Evolutionary conservation across 23 red algal species (phyloP).

Genomic region (Gracilaria gracilis): DNA sequence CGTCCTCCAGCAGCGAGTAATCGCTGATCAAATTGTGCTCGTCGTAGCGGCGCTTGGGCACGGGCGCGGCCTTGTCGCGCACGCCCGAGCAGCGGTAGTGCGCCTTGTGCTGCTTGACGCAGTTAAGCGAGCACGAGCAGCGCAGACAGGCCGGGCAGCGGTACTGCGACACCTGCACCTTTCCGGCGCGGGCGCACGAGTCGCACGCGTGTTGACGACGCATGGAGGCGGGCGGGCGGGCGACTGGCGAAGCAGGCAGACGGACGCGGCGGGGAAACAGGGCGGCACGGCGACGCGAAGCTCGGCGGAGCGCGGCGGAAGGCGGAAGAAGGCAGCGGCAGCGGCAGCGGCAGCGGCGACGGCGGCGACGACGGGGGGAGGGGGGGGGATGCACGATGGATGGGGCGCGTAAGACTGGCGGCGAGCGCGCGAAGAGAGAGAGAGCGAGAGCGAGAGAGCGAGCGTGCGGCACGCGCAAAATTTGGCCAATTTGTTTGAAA

Average conservation of each 20-base stretch:
- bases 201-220: conserved; percentile 44
- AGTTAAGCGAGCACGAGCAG: conserved; percentile 56
- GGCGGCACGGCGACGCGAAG: too few species aligned
- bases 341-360: too few species aligned
- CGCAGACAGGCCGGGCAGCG: conserved; percentile 50
- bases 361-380: too few species aligned
- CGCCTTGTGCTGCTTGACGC: conserved; percentile 66
- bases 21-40: conserved; percentile 61
- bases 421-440: too few species aligned
- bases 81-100: conserved; percentile 62
- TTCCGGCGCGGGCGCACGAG: conserved; percentile 36
- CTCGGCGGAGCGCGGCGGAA: too few species aligned
- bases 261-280: too few species aligned
- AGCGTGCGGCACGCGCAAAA: background rate
- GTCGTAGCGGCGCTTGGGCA: conserved; percentile 28
- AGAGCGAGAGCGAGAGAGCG: background rate
- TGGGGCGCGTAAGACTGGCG: too few species aligned
- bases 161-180: conserved; percentile 37
- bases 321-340: too few species aligned
- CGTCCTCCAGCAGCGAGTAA: conserved; percentile 61
- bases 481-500: conserved; percentile 3
- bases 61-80: conserved; percentile 42
- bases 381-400: too few species aligned
- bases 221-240: conserved; percentile 18
- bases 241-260: background rate